These are phyloP conservation scores for Cercospora nicotianae DNA, from an alignment of 2,329 filamentous ascomycete genomes.

Conservation along the genomic window DNA sequence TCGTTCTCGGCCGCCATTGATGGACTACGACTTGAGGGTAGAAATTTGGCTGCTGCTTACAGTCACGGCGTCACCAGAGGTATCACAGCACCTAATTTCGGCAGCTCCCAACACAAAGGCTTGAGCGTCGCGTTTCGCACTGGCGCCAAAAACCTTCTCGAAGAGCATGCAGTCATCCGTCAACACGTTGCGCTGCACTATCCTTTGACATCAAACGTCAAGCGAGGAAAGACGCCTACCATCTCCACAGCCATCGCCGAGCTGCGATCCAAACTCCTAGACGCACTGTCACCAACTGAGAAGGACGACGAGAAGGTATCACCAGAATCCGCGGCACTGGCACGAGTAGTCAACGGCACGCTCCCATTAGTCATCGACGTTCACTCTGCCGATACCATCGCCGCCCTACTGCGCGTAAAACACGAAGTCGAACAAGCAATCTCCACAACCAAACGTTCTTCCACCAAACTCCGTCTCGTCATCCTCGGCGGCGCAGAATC, in stretches of 20 bases:
- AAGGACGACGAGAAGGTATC: conserved; percentile 46
- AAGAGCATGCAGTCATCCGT: conserved; percentile 43
- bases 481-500: conserved; percentile 65
- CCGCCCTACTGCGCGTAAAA: conserved; percentile 61
- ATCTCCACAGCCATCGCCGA: conserved; percentile 56
- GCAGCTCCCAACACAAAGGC: conserved; percentile 38
- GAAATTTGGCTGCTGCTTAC: conserved; percentile 41
- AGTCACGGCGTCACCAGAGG: conserved; percentile 43
- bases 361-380: conserved; percentile 59
- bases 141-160: conserved; percentile 38
- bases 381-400: conserved; percentile 64
- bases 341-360: conserved; percentile 54
- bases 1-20: conserved; percentile 58
- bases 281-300: conserved; percentile 45
- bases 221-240: conserved; percentile 49
- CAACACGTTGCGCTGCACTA: conserved; percentile 46
- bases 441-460: background rate
- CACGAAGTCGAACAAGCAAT: conserved; percentile 52
- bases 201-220: conserved; percentile 53
- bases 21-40: conserved; percentile 44
- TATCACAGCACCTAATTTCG: conserved; percentile 40
- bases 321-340: conserved; percentile 44
- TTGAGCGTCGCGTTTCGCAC: conserved; percentile 41
- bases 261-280: conserved; percentile 56
- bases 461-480: conserved; percentile 50